A percentile compares a stretch with the other conserved stretches of the same genome.
These are phyloP conservation scores for Epithemia pelagica DNA, from an alignment of 108 stramenopile species.

Conservation along the genomic window DNA sequence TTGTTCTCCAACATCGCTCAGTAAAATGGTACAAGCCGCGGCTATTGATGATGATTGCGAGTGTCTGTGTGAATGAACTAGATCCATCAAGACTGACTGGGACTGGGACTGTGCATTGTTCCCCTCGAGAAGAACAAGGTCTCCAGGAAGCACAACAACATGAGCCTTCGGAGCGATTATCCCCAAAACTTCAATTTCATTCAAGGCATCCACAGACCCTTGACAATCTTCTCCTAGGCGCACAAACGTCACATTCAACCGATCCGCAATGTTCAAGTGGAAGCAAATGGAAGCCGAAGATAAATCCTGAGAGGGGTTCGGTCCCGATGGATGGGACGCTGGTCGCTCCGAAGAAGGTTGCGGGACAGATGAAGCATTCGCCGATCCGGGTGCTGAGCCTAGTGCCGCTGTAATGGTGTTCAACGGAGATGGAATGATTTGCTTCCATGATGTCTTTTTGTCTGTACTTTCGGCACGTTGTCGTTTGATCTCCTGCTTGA, in stretches of 20 bases:
- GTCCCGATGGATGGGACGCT: too few species aligned
- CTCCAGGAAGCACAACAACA: constrained; percentile 64
- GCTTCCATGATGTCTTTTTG: background rate
- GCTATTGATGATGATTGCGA: constrained; percentile 2
- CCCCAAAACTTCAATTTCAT: constrained; percentile 39
- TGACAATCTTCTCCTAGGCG: constrained; percentile 42
- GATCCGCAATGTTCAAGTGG: background rate
- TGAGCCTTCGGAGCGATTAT: constrained; percentile 20
- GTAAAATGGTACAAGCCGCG: constrained; percentile 49
- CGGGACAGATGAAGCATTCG: too few species aligned
- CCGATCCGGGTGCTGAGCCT: too few species aligned
- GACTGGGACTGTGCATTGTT: background rate
- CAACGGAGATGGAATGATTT: background rate
- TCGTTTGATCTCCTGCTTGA: background rate
- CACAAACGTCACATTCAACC: constrained; percentile 31
- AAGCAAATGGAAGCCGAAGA: background rate
- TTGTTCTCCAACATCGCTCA: constrained; percentile 72
- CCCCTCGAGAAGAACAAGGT: constrained; percentile 48
- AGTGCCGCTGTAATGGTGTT: too few species aligned
- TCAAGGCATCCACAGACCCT: constrained; percentile 68
- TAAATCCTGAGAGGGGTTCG: background rate
- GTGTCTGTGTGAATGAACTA: constrained; percentile 26
- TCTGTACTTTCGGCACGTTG: background rate
- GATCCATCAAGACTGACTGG: background rate
- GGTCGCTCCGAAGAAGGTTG: too few species aligned